Evolutionary conservation across 2,329 filamentous ascomycete species (phyloP), one percentile per base, ranked within the genome.

Genomic region (Pseudogymnoascus sp.): DNA sequence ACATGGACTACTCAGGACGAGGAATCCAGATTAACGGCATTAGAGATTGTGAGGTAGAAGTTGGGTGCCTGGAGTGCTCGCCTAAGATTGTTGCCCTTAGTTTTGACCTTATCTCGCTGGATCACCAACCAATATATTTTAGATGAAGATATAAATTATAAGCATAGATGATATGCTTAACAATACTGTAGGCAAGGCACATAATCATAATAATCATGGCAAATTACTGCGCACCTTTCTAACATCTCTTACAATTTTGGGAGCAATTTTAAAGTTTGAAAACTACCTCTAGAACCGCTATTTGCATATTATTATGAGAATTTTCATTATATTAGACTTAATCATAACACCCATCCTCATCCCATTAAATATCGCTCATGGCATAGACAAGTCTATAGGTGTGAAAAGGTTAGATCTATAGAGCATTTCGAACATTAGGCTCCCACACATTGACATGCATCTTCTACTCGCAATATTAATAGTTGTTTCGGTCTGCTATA

Each of bases 221-320:
- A 2, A 63, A 50, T 65, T 40, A 13, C 42, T 65, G 35, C 28
- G n/a, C 10, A 59, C 64, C 21, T 65, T 65, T 33, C 23, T 65
- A 15, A 57, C 31, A 61, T 62, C 38, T 42, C 62, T 64, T n/a
- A 64, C 53, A 33, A 65, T 23, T 15, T 65, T 13, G 17, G 42
- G 36, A 61, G 53, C 59, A 23, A 61, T 65, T 1, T 60, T 61
- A 59, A 3, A 38, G 42, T 17, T 97, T 10, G 92, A 97, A 73
- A 91, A 92, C 70, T 97, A 96, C 76, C 95, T 97, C 78, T 97
- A 97, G 74, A 80, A 97, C 2, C 88, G 93, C 65, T 97, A 96
- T 71, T 82, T 91, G 44, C 84, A 88, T 63, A 88, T 89, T 74
- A 83, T 97, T 6, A 82, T 96, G 44, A 87, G 96, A 74, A 95